Base-by-base conservation (phyloP, 768 basidiomycete genomes). In the Lentinula sp. region DNA sequence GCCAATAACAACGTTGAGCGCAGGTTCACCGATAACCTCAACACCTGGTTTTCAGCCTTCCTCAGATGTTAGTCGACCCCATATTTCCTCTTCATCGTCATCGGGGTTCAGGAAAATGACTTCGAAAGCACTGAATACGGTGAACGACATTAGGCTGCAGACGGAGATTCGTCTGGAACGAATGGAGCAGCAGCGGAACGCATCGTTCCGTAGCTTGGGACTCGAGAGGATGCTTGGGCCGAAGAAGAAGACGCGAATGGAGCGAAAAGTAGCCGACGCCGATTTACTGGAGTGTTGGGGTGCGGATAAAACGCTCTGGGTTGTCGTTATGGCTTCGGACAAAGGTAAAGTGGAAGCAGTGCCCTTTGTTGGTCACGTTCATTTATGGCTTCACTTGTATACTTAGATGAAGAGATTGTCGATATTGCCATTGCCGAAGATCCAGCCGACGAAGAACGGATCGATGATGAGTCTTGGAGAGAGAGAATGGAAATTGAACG, bases 271-370 rank as follows among this genome's bases (percentile, higher is more conserved):
- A 11, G 39, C 16, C 5, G 50, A 60, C 18, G 59, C 46, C 34
- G 59, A 60, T 31, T 39, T 60, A 35, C 15, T 60, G 34, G 59
- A 60, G 10, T n/a, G 35, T 21, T 60, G 59, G 59, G 39, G 35
- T 1, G 28, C 16, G 11, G 59, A 60, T 13, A 52, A 52, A 13
- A 16, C 37, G 16, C 50, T 60, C 13, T 60, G 59, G 59, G 35
- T 60, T 31, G 59, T 60, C 3, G 28, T 60, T 37, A 60, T 51
- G 59, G 37, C 37, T 60, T 35, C 59, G 18, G 59, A 53, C 1
- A 60, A 53, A 56, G 54, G 54, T 56, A 13, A 53, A n/a, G 32
- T 53, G 3, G 8, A 21, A 28, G 9, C 51, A 9, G n/a, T 28
- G 18, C 35, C 5, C 5, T 37, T 21, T 56, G 2, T 15, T 56